Evolutionary conservation across 2,329 filamentous ascomycete genomes (phyloP).

Genomic region (Graphiopsis chlorocephala): DNA sequence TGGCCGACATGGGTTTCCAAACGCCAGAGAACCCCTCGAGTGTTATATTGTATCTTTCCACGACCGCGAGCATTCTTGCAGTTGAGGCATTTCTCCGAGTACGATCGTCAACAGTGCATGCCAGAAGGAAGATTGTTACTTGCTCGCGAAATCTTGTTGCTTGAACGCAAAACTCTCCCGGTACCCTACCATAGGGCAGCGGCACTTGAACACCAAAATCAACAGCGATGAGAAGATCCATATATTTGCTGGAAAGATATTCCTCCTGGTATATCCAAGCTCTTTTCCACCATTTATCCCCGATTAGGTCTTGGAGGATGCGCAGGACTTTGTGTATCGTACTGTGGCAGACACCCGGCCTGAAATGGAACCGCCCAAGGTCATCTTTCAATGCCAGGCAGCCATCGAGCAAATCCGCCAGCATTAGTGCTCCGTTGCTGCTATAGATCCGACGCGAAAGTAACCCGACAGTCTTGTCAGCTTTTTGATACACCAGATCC

Average conservation of each 20-base stretch:
- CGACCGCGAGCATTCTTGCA: not conserved
- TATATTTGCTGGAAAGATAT: not conserved
- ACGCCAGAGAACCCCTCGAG: not conserved
- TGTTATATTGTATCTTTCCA: not conserved
- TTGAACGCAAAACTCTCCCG: not conserved
- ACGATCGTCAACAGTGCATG: not conserved
- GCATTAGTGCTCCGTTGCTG: not conserved
- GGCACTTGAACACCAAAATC: not conserved
- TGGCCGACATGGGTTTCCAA: not conserved
- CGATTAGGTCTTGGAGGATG: not conserved
- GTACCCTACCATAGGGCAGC: not conserved
- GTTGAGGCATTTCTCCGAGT: not conserved
- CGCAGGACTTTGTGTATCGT: not conserved
- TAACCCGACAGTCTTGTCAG: not conserved
- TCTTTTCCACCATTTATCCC: not conserved
- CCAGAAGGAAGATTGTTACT: not conserved
- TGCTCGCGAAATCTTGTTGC: not conserved
- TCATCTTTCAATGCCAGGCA: not conserved
- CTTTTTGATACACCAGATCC: not conserved
- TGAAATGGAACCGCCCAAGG: not conserved
- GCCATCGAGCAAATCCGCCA: not conserved
- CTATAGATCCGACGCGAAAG: not conserved
- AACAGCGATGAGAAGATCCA: not conserved
- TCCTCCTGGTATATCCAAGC: constrained; percentile 5
- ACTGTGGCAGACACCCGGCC: not conserved